Percentiles rank a stretch among this genome's conserved stretches.
phyloP scores from a whole-genome alignment of 2,329 filamentous ascomycete genomes.

The Coleophoma eucalyptorum region DNA sequence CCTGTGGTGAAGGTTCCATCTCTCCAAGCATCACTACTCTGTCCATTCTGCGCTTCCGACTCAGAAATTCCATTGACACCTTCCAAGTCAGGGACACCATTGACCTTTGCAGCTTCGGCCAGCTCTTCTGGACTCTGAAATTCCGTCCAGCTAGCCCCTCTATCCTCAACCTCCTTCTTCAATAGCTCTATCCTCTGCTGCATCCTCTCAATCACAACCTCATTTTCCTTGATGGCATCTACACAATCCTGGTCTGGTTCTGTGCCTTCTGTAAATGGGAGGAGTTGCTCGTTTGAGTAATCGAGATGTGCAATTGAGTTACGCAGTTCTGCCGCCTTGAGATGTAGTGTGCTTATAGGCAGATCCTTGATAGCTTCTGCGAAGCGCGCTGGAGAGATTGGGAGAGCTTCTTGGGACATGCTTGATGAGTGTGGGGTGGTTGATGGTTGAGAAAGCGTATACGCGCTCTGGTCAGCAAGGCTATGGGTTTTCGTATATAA shows the following conservation, averaged over 20 bases:
- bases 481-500: too few species aligned
- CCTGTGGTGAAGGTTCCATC: slow-evolving; percentile 63
- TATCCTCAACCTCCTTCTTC: slow-evolving; percentile 54
- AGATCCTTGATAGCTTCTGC: slow-evolving; percentile 65
- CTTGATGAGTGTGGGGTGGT: slow-evolving; percentile 4
- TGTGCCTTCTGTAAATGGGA: slow-evolving; percentile 55
- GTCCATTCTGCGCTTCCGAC: slow-evolving; percentile 7
- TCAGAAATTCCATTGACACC: slow-evolving; percentile 14
- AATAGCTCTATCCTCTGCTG: slow-evolving; percentile 61
- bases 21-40: slow-evolving; percentile 41
- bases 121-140: slow-evolving; percentile 45
- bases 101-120: slow-evolving; percentile 22
- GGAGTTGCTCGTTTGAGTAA: slow-evolving; percentile 69
- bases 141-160: slow-evolving; percentile 54
- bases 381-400: slow-evolving; percentile 61
- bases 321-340: slow-evolving; percentile 72
- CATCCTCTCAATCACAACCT: slow-evolving; percentile 64
- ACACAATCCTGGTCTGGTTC: slow-evolving; percentile 65
- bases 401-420: slow-evolving; percentile 60
- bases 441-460: neutral
- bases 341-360: slow-evolving; percentile 58
- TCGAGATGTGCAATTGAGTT: slow-evolving; percentile 73
- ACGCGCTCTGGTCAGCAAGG: too few species aligned
- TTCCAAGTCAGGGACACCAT: slow-evolving; percentile 15
- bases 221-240: slow-evolving; percentile 72